Conservation (phyloP, 768 basidiomycete genomes). For the Kwoniella dejecticola region DNA sequence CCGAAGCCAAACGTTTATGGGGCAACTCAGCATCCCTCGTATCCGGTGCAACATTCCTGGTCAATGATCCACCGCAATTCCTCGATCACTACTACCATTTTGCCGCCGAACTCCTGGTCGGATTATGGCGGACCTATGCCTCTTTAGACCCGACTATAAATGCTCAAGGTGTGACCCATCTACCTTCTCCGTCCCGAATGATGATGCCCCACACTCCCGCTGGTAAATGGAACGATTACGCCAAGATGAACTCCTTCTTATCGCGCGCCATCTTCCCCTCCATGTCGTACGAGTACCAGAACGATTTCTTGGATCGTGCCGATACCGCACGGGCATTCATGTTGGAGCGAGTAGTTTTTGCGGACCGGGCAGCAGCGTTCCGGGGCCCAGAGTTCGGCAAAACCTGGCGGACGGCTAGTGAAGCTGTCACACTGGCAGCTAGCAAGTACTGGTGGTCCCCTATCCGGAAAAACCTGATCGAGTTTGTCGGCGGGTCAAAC, state of each 20-base stretch:
- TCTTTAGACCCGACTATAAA: constrained; percentile 73
- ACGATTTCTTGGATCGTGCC: constrained; percentile 80
- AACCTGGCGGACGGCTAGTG: constrained; percentile 75
- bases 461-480: constrained; percentile 68
- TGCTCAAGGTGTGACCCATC: constrained; percentile 66
- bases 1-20: constrained; percentile 69
- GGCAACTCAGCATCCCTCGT: constrained; percentile 71
- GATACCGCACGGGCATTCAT: constrained; percentile 71
- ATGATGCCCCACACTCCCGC: constrained; percentile 74
- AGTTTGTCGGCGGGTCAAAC: constrained; percentile 64
- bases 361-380: constrained; percentile 84
- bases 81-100: constrained; percentile 93
- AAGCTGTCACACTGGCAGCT: constrained; percentile 73
- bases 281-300: constrained; percentile 72
- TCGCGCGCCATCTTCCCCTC: constrained; percentile 79
- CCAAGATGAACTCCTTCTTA: constrained; percentile 86
- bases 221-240: constrained; percentile 85
- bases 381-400: constrained; percentile 66
- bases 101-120: constrained; percentile 87
- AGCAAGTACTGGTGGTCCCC: constrained; percentile 83
- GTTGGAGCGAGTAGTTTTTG: constrained; percentile 82
- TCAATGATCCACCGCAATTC: constrained; percentile 83
- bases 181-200: constrained; percentile 73
- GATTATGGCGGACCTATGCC: constrained; percentile 87
- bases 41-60: constrained; percentile 78